Evolutionary conservation across 768 basidiomycete species (phyloP).

Genomic region (Flagelloscypha sp.): DNA sequence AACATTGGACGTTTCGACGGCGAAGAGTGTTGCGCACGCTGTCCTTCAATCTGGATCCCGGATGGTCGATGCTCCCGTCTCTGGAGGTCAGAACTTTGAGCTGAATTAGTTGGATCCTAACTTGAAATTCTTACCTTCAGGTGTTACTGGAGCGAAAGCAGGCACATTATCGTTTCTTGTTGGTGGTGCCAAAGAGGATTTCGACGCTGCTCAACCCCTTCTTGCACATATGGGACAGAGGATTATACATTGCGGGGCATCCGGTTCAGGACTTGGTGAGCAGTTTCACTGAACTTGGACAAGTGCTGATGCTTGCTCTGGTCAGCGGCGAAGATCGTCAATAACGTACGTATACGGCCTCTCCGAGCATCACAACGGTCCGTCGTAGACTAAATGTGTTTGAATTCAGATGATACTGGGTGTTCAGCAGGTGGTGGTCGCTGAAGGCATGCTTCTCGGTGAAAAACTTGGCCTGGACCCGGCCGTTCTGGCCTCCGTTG

Average conservation of each 20-base stretch:
- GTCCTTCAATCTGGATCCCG: conserved; percentile 49
- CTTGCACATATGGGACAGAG: conserved; percentile 72
- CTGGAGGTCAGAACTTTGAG: conserved; percentile 55
- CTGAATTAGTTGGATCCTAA: conserved; percentile 1
- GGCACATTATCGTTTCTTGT: conserved; percentile 89
- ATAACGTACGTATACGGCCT: conserved; percentile 50
- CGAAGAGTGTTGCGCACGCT: conserved; percentile 52
- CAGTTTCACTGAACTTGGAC: too few relatives aligned
- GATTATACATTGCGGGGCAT: conserved; percentile 76
- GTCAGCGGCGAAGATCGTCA: conserved; percentile 93
- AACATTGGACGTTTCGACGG: conserved; percentile 74
- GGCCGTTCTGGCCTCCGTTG: conserved; percentile 66
- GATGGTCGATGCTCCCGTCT: conserved; percentile 93
- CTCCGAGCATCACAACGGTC: conserved; percentile 9
- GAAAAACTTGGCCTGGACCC: conserved; percentile 74
- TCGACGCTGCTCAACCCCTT: conserved; percentile 46
- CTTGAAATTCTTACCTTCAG: conserved; percentile 24
- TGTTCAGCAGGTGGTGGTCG: conserved; percentile 75
- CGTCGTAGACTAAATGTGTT: neutral
- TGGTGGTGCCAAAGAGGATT: conserved; percentile 61
- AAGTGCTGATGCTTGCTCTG: too few relatives aligned
- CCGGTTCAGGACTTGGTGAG: conserved; percentile 75
- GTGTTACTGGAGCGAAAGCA: conserved; percentile 80
- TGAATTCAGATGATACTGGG: conserved; percentile 50
- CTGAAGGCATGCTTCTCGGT: conserved; percentile 88